phyloP scores from a whole-genome alignment of 2,329 filamentous ascomycete genomes.

The Helminthosporium solani region DNA sequence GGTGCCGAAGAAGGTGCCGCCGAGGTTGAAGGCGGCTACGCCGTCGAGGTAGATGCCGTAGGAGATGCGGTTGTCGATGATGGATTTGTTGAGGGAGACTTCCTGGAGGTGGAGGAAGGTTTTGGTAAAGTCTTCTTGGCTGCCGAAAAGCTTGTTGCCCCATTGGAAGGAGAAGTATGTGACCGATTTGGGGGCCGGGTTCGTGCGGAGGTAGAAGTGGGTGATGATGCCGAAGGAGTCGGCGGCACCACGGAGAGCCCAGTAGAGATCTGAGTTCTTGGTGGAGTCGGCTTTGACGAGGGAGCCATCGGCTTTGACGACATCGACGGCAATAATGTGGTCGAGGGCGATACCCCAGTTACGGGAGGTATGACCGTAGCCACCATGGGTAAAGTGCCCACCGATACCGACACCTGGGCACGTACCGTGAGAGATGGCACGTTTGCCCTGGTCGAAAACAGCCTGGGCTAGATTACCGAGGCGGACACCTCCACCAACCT shows the following conservation, averaged over 20 bases:
- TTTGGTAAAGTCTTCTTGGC: conserved; percentile 36
- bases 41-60: conserved; percentile 47
- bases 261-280: conserved; percentile 43
- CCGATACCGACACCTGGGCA: conserved; percentile 50
- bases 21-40: conserved; percentile 34
- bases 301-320: conserved; percentile 44
- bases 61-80: conserved; percentile 45
- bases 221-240: conserved; percentile 45
- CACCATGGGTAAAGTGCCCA: conserved; percentile 40
- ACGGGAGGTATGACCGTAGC: conserved; percentile 39
- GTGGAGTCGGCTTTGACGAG: conserved; percentile 37
- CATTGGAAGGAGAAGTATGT: conserved; percentile 31
- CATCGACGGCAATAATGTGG: conserved; percentile 35
- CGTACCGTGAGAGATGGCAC: conserved; percentile 54
- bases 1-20: conserved; percentile 45
- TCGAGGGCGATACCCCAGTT: conserved; percentile 41
- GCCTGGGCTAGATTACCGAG: conserved; percentile 45
- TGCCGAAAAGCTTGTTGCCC: conserved; percentile 26
- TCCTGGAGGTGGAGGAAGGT: conserved; percentile 46
- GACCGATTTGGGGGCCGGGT: conserved; percentile 27
- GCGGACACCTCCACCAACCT: conserved; percentile 52
- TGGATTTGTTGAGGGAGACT: conserved; percentile 42
- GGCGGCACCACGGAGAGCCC: conserved; percentile 46
- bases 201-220: conserved; percentile 40
- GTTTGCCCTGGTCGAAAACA: conserved; percentile 37